Conservation (phyloP, 2,329 filamentous ascomycete genomes). For the Akanthomyces dipterigenus region DNA sequence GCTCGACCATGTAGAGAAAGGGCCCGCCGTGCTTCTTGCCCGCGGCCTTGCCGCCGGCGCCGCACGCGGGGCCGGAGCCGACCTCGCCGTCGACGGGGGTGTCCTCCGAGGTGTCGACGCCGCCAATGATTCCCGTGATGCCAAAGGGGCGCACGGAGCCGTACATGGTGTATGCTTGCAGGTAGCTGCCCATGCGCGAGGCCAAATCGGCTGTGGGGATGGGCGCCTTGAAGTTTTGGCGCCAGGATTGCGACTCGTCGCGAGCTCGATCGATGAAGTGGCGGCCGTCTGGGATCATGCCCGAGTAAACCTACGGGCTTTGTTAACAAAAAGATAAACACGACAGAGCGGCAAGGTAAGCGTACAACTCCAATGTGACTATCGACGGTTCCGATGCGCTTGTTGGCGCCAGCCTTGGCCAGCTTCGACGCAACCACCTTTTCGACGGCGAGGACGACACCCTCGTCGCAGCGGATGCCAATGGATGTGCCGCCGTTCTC, state of each 20-base stretch:
- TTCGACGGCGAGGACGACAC: slow-evolving; percentile 91
- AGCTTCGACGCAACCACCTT: slow-evolving; percentile 96
- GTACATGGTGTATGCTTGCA: slow-evolving; percentile 96
- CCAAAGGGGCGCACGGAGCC: slow-evolving; percentile 94
- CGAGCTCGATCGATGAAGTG: slow-evolving; percentile 93
- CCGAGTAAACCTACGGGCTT: slow-evolving; percentile 71
- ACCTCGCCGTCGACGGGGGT: slow-evolving; percentile 85
- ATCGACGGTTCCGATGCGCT: slow-evolving; percentile 92
- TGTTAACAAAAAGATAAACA: not conserved
- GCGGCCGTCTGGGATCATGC: slow-evolving; percentile 87
- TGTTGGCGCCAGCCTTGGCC: slow-evolving; percentile 90
- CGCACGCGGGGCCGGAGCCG: slow-evolving; percentile 68
- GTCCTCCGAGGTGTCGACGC: slow-evolving; percentile 86
- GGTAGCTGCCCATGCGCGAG: slow-evolving; percentile 88
- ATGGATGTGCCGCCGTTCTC: slow-evolving; percentile 96
- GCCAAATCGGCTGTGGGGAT: slow-evolving; percentile 86
- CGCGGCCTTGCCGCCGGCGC: slow-evolving; percentile 73
- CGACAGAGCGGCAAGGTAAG: not conserved
- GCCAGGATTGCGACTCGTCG: slow-evolving; percentile 88
- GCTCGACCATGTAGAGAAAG: slow-evolving; percentile 97
- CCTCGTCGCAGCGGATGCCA: slow-evolving; percentile 95
- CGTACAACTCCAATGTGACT: slow-evolving; percentile 87
- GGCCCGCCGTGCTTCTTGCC: slow-evolving; percentile 78
- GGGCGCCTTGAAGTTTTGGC: slow-evolving; percentile 87
- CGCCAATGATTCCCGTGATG: slow-evolving; percentile 88